A percentile compares a stretch with the other conserved stretches of the same genome.
These are phyloP conservation scores for Monosporascus sp. DNA, from an alignment of 2,329 filamentous ascomycete species.

Conservation along the genomic window DNA sequence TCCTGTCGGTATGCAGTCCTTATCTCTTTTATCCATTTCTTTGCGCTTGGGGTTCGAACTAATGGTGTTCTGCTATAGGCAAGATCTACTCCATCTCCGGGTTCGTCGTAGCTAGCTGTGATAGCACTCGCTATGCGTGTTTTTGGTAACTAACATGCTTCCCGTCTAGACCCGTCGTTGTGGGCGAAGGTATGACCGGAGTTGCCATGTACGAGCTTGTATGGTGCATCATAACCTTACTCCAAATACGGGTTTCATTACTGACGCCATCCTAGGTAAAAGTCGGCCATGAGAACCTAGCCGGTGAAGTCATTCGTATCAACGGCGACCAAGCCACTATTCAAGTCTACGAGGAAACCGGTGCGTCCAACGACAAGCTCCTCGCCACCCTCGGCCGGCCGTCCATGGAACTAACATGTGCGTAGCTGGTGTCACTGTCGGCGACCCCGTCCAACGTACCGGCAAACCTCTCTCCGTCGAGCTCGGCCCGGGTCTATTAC, in stretches of 20 bases:
- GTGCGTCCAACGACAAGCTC: constrained; percentile 44
- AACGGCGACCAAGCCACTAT: constrained; percentile 93
- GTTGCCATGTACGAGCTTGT: constrained; percentile 99
- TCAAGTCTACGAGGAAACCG: constrained; percentile 98
- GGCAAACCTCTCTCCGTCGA: constrained; percentile 97
- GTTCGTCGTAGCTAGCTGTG: constrained; percentile 34
- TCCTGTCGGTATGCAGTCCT: constrained; percentile 21
- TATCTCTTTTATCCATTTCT: not conserved
- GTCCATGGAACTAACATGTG: not conserved
- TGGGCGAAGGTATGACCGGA: constrained; percentile 97
- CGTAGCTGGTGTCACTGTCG: constrained; percentile 86
- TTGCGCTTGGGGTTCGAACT: constrained; percentile 5
- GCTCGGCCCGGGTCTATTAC: constrained; percentile 92
- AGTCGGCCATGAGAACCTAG: constrained; percentile 86
- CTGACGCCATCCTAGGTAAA: constrained; percentile 57
- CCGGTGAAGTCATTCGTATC: constrained; percentile 98
- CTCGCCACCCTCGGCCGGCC: not conserved
- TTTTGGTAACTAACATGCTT: constrained; percentile 27
- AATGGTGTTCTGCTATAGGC: constrained; percentile 32
- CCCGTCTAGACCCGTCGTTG: constrained; percentile 70
- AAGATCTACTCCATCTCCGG: constrained; percentile 60
- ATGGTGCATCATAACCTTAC: constrained; percentile 29
- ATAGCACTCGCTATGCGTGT: not conserved
- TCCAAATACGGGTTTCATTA: not conserved
- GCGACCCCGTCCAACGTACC: constrained; percentile 84